These are phyloP conservation scores for Malus hybrid DNA, from an alignment of 331 rosid species.

Conservation along the genomic window DNA sequence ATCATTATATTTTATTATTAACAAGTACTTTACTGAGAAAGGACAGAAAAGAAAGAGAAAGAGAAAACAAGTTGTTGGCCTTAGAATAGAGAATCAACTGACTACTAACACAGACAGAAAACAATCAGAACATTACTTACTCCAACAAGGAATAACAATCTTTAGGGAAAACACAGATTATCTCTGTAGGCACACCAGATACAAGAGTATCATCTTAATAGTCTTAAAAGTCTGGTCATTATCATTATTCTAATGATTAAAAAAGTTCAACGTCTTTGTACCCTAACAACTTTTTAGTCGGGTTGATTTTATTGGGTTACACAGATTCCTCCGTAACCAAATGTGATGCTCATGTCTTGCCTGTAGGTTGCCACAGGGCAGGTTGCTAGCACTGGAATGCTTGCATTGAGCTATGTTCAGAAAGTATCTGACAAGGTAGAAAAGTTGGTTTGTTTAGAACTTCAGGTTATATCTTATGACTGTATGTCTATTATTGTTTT, in stretches of 20 bases:
- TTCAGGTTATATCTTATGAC: not conserved
- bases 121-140: not conserved
- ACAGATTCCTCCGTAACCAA: no score
- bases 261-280: no score
- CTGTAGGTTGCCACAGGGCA: slow-evolving; percentile 93
- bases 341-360: not conserved
- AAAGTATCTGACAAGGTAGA: slow-evolving; percentile 90
- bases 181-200: not conserved
- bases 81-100: no score
- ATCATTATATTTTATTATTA: not conserved
- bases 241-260: not conserved
- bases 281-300: no score
- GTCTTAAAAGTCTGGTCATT: not conserved
- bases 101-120: not conserved
- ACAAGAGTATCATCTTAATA: not conserved
- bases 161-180: not conserved
- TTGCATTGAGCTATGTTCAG: slow-evolving; percentile 87
- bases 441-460: not conserved
- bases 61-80: no score
- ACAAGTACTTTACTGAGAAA: not conserved
- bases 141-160: not conserved
- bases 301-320: no score
- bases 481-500: not conserved
- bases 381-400: slow-evolving; percentile 95
- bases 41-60: not conserved